phyloP scores from a whole-genome alignment of 805 yeast species.

The Grigorovia humatica region DNA sequence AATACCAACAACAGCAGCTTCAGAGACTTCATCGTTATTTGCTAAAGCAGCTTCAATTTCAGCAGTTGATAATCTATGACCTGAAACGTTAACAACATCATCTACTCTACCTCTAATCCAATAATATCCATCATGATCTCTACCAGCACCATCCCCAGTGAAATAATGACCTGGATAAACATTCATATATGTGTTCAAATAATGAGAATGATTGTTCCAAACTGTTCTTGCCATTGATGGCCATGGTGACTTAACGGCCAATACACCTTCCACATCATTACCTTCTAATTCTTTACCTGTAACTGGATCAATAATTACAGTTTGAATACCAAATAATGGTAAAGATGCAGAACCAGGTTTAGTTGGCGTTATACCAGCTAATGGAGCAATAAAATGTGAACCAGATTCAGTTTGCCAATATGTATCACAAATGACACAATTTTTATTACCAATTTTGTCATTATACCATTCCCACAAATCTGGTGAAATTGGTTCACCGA shows the following conservation, averaged over 20 bases:
- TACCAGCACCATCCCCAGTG: conserved; percentile 98
- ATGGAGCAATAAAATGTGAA: conserved; percentile 85
- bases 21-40: conserved; percentile 73
- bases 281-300: conserved; percentile 76
- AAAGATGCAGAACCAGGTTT: conserved; percentile 96
- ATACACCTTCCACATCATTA: conserved; percentile 91
- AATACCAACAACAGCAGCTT: conserved; percentile 94
- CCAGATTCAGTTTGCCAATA: conserved; percentile 99
- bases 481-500: conserved; percentile 97
- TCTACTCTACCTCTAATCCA: conserved; percentile 99
- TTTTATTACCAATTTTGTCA: conserved; percentile 78
- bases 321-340: conserved; percentile 92
- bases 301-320: conserved; percentile 88
- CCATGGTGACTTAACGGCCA: conserved; percentile 87
- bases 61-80: conserved; percentile 96
- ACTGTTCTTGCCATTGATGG: conserved; percentile 98
- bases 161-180: conserved; percentile 92
- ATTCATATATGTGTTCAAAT: conserved; percentile 80
- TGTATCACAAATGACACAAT: conserved; percentile 89
- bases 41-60: conserved; percentile 90
- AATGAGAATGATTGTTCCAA: conserved; percentile 78
- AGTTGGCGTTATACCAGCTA: conserved; percentile 89
- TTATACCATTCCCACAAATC: conserved; percentile 99
- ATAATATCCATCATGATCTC: conserved; percentile 91
- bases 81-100: conserved; percentile 95